Percentiles rank a stretch among this genome's conserved stretches.
phyloP scores from a whole-genome alignment of 768 basidiomycete species.

The Dioszegia crocea region DNA sequence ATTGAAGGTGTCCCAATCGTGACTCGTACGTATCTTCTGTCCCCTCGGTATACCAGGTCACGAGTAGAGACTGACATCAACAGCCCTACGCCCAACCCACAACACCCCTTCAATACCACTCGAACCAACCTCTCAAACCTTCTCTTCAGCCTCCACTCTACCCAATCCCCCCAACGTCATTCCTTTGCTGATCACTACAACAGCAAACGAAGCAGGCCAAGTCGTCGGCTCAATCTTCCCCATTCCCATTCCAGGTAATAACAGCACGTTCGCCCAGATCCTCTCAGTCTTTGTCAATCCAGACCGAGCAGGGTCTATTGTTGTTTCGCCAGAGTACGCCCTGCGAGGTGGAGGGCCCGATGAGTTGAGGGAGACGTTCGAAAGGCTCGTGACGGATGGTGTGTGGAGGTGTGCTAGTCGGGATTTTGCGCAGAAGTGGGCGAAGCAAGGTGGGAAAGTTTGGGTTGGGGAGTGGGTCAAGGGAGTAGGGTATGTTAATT shows the following conservation, averaged over 20 bases:
- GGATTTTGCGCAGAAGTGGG: conserved; percentile 30
- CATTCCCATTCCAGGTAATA: conserved; percentile 35
- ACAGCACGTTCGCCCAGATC: conserved; percentile 18
- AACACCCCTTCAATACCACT: conserved; percentile 56
- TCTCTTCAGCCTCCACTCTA: conserved; percentile 61
- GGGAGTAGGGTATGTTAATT: conserved; percentile 31
- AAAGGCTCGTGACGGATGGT: conserved; percentile 31
- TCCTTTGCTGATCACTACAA: conserved; percentile 67
- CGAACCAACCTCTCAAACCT: conserved; percentile 54
- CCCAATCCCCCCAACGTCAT: conserved; percentile 53
- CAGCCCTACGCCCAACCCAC: conserved; percentile 54
- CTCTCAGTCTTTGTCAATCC: conserved; percentile 14
- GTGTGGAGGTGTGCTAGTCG: conserved; percentile 35
- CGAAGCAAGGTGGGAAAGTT: conserved; percentile 28
- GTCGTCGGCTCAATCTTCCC: conserved; percentile 52
- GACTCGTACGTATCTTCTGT: conserved; percentile 18
- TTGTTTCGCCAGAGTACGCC: conserved; percentile 18
- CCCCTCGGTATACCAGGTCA: too few species aligned
- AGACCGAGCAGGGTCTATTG: conserved; percentile 19
- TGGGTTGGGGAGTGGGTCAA: conserved; percentile 43
- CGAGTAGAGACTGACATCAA: conserved; percentile 2
- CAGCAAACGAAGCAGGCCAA: conserved; percentile 67
- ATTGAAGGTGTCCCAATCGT: conserved; percentile 25
- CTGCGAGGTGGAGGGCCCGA: conserved; percentile 7
- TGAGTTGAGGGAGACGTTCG: conserved; percentile 28